A percentile compares a stretch with the other conserved stretches of the same genome.
Evolutionary conservation across 1,284 basidiomycete species (phyloP).

Genomic region (Porphyrellus sp.): DNA sequence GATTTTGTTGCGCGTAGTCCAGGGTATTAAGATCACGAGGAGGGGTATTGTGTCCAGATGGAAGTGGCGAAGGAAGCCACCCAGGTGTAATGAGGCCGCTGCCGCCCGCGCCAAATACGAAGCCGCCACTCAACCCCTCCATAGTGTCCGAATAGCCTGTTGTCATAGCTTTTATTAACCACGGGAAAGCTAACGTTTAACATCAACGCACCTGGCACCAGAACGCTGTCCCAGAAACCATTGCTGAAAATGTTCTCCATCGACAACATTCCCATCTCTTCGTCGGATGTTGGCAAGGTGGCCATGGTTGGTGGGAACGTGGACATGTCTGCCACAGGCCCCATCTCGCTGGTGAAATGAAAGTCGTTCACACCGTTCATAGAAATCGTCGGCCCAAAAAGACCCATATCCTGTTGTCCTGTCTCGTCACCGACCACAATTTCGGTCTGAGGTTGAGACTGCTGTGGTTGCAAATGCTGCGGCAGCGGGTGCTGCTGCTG

Average conservation of each 20-base stretch:
- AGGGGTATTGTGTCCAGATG: slow-evolving; percentile 34
- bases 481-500: slow-evolving; percentile 4
- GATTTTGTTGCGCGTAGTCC: slow-evolving; percentile 31
- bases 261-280: slow-evolving; percentile 52
- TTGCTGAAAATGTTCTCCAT: slow-evolving; percentile 78
- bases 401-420: slow-evolving; percentile 25
- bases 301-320: slow-evolving; percentile 83
- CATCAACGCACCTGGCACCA: slow-evolving; percentile 66
- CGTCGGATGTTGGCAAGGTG: slow-evolving; percentile 45
- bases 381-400: slow-evolving; percentile 27
- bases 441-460: slow-evolving; percentile 26
- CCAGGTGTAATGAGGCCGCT: slow-evolving; percentile 49
- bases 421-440: slow-evolving; percentile 24
- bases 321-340: slow-evolving; percentile 70
- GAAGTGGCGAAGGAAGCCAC: slow-evolving; percentile 33
- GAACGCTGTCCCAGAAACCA: slow-evolving; percentile 80
- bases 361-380: slow-evolving; percentile 45
- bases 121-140: slow-evolving; percentile 77
- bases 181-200: background rate
- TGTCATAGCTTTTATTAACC: slow-evolving; percentile 16
- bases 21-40: slow-evolving; percentile 23
- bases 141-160: slow-evolving; percentile 72
- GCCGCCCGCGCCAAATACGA: slow-evolving; percentile 76
- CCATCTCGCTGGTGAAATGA: slow-evolving; percentile 76
- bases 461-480: slow-evolving; percentile 14